Evolutionary conservation across 2,329 filamentous ascomycete genomes (phyloP).

Genomic region (Aspergillus phoenicis): DNA sequence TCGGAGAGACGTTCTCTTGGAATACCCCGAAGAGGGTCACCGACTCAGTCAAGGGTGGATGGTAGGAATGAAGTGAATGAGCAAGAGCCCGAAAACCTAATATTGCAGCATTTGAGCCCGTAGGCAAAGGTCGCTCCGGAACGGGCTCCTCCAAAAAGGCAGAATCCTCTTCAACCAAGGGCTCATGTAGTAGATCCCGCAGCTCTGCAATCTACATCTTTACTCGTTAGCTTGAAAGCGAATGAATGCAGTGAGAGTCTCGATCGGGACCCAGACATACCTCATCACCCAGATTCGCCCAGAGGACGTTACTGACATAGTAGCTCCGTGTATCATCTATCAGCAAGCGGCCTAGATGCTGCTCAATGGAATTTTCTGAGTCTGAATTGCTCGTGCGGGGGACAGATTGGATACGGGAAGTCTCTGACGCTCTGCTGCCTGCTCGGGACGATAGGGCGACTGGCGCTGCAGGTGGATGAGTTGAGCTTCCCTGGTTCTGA

Average conservation of each 20-base stretch:
- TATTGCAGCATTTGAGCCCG: constrained; percentile 48
- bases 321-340: constrained; percentile 62
- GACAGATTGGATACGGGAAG: not conserved
- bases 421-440: not conserved
- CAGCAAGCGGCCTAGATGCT: constrained; percentile 59
- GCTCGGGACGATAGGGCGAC: constrained; percentile 27
- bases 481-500: not conserved
- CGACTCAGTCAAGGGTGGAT: constrained; percentile 43
- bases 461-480: not conserved
- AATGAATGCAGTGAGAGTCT: not conserved
- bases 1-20: constrained; percentile 49
- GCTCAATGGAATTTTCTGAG: not conserved
- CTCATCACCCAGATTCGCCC: constrained; percentile 63
- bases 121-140: constrained; percentile 45
- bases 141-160: constrained; percentile 51
- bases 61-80: constrained; percentile 54
- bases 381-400: not conserved
- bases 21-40: constrained; percentile 22
- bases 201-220: constrained; percentile 56
- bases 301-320: constrained; percentile 65
- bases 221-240: not conserved
- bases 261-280: constrained; percentile 29
- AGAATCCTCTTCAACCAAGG: constrained; percentile 31
- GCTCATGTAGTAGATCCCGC: constrained; percentile 57
- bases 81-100: constrained; percentile 55